phyloP scores from a whole-genome alignment of 78 protist species.

The Diacronema lutheri region DNA sequence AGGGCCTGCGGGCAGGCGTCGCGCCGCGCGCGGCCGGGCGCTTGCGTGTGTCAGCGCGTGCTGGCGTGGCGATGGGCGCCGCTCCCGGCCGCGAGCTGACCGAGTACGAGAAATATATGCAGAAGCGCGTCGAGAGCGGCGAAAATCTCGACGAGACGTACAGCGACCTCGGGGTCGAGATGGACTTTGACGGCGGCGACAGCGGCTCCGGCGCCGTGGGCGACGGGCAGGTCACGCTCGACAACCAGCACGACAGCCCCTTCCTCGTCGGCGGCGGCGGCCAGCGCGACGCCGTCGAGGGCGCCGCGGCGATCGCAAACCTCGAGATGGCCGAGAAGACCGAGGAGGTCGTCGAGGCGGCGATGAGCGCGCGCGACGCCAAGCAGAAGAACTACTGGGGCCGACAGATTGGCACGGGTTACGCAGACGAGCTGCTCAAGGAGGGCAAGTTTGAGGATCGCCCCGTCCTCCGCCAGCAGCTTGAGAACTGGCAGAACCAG shows the following conservation, averaged over 20 bases:
- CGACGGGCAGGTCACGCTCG: constrained; percentile 3
- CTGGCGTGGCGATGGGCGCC: no score
- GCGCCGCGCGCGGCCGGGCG: no score
- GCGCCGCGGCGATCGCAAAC: no score
- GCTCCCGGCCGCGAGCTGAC: no score
- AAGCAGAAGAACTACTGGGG: constrained; percentile 11
- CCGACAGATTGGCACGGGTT: not conserved
- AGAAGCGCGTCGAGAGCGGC: not conserved
- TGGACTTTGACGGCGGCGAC: constrained; percentile 24
- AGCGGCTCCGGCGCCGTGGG: constrained; percentile 6
- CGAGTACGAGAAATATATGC: not conserved
- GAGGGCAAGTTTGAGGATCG: not conserved
- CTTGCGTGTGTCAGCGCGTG: no score
- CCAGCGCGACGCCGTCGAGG: not conserved
- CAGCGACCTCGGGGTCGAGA: constrained; percentile 2
- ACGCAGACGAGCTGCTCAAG: not conserved
- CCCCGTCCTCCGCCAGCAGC: not conserved
- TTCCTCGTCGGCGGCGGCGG: not conserved
- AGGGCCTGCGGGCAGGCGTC: no score
- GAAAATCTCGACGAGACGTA: constrained; percentile 35
- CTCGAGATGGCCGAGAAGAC: not conserved
- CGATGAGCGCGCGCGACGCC: not conserved
- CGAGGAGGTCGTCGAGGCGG: not conserved
- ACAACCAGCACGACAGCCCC: constrained; percentile 9
- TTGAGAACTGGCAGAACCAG: constrained; percentile 18